A percentile compares a stretch with the other conserved stretches of the same genome.
These are phyloP conservation scores for Podila epigama DNA, from an alignment of 192 early-diverging fungal genomes.

Conservation along the genomic window DNA sequence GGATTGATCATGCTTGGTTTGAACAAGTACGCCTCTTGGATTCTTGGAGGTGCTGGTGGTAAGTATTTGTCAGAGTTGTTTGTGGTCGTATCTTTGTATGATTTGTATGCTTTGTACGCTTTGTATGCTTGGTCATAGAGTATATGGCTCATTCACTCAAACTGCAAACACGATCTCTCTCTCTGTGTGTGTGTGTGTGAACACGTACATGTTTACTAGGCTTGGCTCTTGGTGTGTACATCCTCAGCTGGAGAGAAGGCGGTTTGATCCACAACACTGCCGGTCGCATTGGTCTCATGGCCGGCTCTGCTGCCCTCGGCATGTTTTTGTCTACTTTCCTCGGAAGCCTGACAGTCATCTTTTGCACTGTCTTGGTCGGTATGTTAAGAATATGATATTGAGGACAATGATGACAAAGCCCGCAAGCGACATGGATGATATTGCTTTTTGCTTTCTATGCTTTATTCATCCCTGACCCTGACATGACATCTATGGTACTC, in stretches of 20 bases:
- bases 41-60: conserved; percentile 21
- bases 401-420: too few species aligned
- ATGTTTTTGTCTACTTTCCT: conserved; percentile 11
- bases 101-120: too few species aligned
- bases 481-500: too few species aligned
- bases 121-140: too few species aligned
- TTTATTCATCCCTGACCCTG: neutral
- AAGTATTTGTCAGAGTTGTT: neutral
- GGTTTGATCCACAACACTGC: conserved; percentile 21
- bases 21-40: conserved; percentile 12
- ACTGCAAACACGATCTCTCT: neutral
- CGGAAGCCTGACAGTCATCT: conserved; percentile 9
- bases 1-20: conserved; percentile 9
- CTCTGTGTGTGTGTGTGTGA: neutral
- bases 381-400: neutral
- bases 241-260: conserved; percentile 18
- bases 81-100: too few species aligned
- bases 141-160: neutral
- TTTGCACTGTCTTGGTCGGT: conserved; percentile 23
- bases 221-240: conserved; percentile 18
- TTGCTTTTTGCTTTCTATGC: neutral
- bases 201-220: too few species aligned
- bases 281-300: conserved; percentile 20
- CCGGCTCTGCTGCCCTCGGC: conserved; percentile 13
- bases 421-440: too few species aligned